Percentiles rank a stretch among this genome's conserved stretches.
These are phyloP conservation scores for Solanum tarapatanum DNA, from an alignment of 257 asterid species.

Conservation along the genomic window DNA sequence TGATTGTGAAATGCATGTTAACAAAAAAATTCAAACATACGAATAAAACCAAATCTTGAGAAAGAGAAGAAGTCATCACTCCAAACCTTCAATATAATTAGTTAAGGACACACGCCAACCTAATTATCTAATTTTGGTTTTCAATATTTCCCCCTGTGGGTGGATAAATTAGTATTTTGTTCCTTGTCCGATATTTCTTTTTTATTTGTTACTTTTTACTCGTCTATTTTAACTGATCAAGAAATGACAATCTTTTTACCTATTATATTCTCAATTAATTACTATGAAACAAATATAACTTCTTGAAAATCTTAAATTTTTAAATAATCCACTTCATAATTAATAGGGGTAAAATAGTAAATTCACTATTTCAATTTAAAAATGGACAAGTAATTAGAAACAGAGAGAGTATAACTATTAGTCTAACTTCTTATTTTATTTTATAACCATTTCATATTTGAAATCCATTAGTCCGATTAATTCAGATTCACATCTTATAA, in stretches of 20 bases:
- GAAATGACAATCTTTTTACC: rapidly evolving
- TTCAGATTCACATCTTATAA: background rate
- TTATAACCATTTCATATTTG: background rate
- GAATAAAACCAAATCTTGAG: background rate
- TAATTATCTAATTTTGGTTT: background rate
- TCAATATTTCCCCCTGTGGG: background rate
- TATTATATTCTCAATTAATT: too few relatives aligned
- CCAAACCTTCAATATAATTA: background rate
- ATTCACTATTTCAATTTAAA: too few relatives aligned
- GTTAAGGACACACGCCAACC: background rate
- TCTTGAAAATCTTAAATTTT: too few relatives aligned
- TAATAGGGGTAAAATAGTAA: too few relatives aligned
- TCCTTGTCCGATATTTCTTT: background rate
- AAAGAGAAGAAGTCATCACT: background rate
- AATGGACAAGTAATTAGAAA: rapidly evolving
- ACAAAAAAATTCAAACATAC: background rate
- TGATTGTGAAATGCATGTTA: background rate
- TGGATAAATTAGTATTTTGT: background rate
- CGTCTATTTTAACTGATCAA: too few relatives aligned
- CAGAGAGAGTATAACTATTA: background rate
- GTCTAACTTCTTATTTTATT: background rate
- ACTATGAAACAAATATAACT: too few relatives aligned
- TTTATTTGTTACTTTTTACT: too few relatives aligned
- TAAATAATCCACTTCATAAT: too few relatives aligned
- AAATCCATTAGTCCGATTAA: background rate